Percentiles rank a stretch among this genome's conserved stretches.
phyloP scores from a whole-genome alignment of 306 rosid species.

The Morella rubra region DNA sequence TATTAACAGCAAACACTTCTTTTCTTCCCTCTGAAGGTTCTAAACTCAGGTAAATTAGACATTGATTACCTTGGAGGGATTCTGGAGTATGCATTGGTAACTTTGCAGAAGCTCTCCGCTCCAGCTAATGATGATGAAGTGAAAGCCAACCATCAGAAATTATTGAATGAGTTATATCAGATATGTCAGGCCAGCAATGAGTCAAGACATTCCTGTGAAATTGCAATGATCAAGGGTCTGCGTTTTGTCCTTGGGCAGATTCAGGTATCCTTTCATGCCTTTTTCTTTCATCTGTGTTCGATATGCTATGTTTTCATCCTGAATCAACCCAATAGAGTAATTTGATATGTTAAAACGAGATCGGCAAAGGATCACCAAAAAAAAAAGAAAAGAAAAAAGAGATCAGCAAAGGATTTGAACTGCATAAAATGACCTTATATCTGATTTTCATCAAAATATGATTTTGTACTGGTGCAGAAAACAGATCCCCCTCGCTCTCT shows the following conservation, averaged over 20 bases:
- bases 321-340: too few relatives aligned
- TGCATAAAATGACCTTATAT: background rate
- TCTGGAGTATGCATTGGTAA: conserved; percentile 71
- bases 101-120: conserved; percentile 82
- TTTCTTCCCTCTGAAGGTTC: conserved; percentile 51
- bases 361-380: too few relatives aligned
- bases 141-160: conserved; percentile 50
- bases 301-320: too few relatives aligned
- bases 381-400: background rate
- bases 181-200: conserved; percentile 54
- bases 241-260: conserved; percentile 84
- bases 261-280: conserved; percentile 61
- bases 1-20: conserved; percentile 6
- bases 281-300: conserved; percentile 7
- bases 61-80: conserved; percentile 77
- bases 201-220: conserved; percentile 54
- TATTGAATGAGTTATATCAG: conserved; percentile 65
- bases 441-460: background rate
- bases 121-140: conserved; percentile 68
- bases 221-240: conserved; percentile 78
- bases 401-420: background rate
- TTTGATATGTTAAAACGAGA: background rate
- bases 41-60: conserved; percentile 77
- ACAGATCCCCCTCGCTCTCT: too few relatives aligned
- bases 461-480: too few relatives aligned